A percentile compares a stretch with the other conserved stretches of the same genome.
Evolutionary conservation across 2,329 filamentous ascomycete species (phyloP).

Genomic region (Alternaria brassicae): DNA sequence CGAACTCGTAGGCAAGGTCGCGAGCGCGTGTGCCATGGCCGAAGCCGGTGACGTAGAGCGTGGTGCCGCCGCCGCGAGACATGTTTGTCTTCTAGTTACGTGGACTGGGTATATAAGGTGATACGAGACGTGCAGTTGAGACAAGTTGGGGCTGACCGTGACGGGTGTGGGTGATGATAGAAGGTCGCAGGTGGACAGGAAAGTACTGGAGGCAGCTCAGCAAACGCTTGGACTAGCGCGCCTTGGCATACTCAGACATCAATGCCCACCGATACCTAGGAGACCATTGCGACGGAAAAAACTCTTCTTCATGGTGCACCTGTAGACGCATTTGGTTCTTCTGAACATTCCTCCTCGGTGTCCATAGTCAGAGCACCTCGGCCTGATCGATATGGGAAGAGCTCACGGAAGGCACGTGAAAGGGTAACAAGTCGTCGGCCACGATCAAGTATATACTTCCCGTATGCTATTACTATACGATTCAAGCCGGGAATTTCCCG

Average conservation of each 20-base stretch:
- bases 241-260: constrained; percentile 15
- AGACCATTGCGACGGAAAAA: neutral
- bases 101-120: constrained; percentile 12
- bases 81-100: constrained; percentile 57
- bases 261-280: neutral
- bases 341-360: neutral
- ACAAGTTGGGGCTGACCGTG: constrained; percentile 17
- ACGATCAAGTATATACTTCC: neutral
- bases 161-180: constrained; percentile 23
- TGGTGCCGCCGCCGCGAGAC: constrained; percentile 91
- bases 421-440: neutral
- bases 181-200: constrained; percentile 16
- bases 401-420: neutral
- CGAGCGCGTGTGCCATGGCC: constrained; percentile 97
- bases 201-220: constrained; percentile 17
- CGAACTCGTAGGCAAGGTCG: constrained; percentile 99
- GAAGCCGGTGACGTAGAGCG: constrained; percentile 98
- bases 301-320: neutral
- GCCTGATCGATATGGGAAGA: neutral
- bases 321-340: neutral
- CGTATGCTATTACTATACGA: neutral
- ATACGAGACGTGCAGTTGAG: constrained; percentile 21
- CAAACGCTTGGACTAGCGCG: constrained; percentile 17
- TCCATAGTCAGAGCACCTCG: neutral
- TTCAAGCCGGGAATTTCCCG: constrained; percentile 9